These are phyloP conservation scores for Aspergillus vadensis DNA, from an alignment of 2,329 filamentous ascomycete genomes.

Conservation along the genomic window DNA sequence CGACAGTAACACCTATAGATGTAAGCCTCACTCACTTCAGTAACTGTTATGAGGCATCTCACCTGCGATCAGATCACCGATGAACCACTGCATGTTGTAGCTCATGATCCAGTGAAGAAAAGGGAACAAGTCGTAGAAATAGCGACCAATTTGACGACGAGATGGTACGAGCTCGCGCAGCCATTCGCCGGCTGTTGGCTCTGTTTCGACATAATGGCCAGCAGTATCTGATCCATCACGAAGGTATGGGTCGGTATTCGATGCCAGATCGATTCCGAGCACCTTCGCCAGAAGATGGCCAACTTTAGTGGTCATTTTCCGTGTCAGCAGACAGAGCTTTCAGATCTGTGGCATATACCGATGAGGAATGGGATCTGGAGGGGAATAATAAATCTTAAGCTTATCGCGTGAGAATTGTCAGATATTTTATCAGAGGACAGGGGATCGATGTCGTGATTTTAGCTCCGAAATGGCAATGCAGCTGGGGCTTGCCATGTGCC, in stretches of 20 bases:
- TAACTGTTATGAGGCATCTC: not conserved
- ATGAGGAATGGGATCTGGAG: not conserved
- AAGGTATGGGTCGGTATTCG: not conserved
- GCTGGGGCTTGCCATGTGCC: not conserved
- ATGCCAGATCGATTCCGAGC: not conserved
- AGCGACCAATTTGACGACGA: constrained; percentile 56
- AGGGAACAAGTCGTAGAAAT: constrained; percentile 75
- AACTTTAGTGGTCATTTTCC: not conserved
- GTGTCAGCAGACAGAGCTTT: not conserved
- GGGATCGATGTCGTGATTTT: constrained; percentile 3
- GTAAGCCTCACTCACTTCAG: constrained; percentile 4
- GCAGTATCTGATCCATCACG: not conserved
- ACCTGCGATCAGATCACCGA: constrained; percentile 88
- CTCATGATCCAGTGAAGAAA: constrained; percentile 82
- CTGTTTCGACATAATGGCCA: constrained; percentile 73
- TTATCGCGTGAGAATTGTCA: not conserved
- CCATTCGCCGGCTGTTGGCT: constrained; percentile 75
- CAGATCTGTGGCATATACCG: not conserved
- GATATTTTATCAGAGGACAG: not conserved
- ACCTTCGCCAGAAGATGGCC: not conserved
- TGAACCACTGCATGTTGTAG: constrained; percentile 88
- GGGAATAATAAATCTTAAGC: not conserved
- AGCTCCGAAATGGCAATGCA: not conserved
- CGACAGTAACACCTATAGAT: constrained; percentile 67
- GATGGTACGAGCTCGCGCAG: constrained; percentile 65